phyloP scores from a whole-genome alignment of 2,329 filamentous ascomycete genomes.

The Hymenoscyphus infarciens region DNA sequence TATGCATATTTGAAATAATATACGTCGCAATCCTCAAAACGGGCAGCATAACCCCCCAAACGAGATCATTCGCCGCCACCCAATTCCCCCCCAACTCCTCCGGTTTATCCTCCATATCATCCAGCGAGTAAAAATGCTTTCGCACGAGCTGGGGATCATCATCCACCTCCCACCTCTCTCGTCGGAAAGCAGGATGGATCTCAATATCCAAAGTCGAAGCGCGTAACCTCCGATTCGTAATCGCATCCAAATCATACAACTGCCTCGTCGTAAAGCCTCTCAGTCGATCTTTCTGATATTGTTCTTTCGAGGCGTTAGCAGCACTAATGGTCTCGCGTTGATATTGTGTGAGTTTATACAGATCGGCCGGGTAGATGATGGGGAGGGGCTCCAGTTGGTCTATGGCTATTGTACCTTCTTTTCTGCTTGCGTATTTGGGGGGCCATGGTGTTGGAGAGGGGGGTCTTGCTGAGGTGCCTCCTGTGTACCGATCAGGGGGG shows the following conservation, averaged over 20 bases:
- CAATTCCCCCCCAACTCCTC: background rate
- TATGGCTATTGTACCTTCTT: no score
- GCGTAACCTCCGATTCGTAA: background rate
- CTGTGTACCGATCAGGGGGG: no score
- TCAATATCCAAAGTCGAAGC: background rate
- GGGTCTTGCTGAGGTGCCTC: no score
- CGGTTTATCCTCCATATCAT: background rate
- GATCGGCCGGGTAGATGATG: background rate
- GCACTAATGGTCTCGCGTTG: background rate
- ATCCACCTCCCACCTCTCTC: conserved; percentile 3
- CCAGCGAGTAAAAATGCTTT: background rate
- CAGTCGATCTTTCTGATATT: background rate
- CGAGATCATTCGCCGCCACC: background rate
- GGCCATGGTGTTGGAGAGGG: no score
- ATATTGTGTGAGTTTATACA: background rate
- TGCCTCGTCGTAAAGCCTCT: background rate
- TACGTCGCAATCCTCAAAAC: background rate
- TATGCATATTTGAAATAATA: background rate
- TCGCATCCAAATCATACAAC: conserved; percentile 2
- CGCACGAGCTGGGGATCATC: background rate
- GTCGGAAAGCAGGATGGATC: background rate
- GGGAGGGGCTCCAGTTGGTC: background rate
- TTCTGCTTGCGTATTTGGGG: no score
- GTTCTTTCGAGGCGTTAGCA: background rate
- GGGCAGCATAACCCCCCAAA: background rate